phyloP scores from a whole-genome alignment of 1,284 basidiomycete genomes.

The Ceratobasidium sp. region DNA sequence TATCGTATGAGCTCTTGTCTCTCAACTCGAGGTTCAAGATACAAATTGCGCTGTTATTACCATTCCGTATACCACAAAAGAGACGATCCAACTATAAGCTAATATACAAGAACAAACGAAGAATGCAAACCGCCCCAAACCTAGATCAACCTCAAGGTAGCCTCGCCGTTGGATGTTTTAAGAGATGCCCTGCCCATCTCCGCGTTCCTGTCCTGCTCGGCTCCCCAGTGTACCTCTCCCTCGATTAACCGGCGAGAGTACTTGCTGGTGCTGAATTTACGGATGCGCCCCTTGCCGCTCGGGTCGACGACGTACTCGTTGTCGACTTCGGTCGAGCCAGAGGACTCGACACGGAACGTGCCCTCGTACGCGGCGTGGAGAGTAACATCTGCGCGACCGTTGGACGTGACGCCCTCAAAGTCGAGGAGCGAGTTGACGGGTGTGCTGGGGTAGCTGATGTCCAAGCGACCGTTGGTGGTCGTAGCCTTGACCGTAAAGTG shows the following conservation, averaged over 20 bases:
- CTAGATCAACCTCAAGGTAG: slow-evolving; percentile 4
- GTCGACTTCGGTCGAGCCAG: not conserved
- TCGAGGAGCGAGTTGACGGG: slow-evolving; percentile 31
- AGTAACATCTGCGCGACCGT: slow-evolving; percentile 10
- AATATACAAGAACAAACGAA: slow-evolving; percentile 21
- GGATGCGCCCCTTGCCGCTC: slow-evolving; percentile 8
- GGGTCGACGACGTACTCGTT: not conserved
- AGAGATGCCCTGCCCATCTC: slow-evolving; percentile 7
- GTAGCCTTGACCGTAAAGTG: slow-evolving; percentile 8
- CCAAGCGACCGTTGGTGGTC: slow-evolving; percentile 13
- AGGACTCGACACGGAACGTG: not conserved
- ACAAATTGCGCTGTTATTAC: slow-evolving; percentile 13
- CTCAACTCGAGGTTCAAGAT: slow-evolving; percentile 6
- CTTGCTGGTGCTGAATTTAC: not conserved
- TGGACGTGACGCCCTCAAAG: slow-evolving; percentile 5
- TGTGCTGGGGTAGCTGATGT: slow-evolving; percentile 11
- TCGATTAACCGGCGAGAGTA: not conserved
- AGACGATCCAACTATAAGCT: not conserved
- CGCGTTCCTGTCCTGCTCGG: not conserved
- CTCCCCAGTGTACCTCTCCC: slow-evolving; percentile 4
- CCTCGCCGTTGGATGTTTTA: slow-evolving; percentile 16
- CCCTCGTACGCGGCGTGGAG: slow-evolving; percentile 22
- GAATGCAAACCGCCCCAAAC: not conserved
- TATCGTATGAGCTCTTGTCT: not conserved
- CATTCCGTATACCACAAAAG: slow-evolving; percentile 4